phyloP scores from a whole-genome alignment of 2,329 filamentous ascomycete species.

The Colletotrichum viniferum region DNA sequence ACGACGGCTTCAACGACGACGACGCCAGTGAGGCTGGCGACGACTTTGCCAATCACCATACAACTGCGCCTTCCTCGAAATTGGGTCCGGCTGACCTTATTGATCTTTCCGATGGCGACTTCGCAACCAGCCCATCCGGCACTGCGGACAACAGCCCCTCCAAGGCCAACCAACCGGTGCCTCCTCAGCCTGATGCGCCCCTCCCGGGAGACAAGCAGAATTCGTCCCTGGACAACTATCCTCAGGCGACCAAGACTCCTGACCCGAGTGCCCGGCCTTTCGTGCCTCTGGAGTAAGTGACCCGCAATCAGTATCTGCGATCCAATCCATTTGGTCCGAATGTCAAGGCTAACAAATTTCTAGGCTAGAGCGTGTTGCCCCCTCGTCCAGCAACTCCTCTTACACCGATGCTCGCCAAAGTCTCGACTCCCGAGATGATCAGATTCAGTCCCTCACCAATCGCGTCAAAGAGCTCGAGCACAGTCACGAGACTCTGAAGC shows the following conservation, averaged over 20 bases:
- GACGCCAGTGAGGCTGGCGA: background rate
- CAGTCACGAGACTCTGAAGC: background rate
- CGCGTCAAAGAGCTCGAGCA: background rate
- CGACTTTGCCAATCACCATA: background rate
- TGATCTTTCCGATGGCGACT: background rate
- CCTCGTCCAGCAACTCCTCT: background rate
- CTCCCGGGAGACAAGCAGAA: background rate
- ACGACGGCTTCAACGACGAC: conserved; percentile 2
- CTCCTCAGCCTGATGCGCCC: background rate
- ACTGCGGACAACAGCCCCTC: no score
- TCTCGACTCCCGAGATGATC: background rate
- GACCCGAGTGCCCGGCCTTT: background rate
- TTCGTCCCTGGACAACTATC: no score
- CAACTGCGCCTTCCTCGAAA: background rate
- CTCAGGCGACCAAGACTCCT: background rate
- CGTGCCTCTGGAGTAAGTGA: background rate
- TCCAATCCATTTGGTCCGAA: background rate
- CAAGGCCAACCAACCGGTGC: background rate
- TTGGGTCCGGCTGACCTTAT: background rate
- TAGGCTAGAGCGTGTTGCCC: no score
- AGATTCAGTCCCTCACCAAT: background rate
- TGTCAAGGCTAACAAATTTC: background rate
- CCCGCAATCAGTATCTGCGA: background rate
- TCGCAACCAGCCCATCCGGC: background rate
- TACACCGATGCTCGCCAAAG: background rate